phyloP scores from a whole-genome alignment of 192 early-diverging fungal genomes.

The Thoreauomyces humboldtii region DNA sequence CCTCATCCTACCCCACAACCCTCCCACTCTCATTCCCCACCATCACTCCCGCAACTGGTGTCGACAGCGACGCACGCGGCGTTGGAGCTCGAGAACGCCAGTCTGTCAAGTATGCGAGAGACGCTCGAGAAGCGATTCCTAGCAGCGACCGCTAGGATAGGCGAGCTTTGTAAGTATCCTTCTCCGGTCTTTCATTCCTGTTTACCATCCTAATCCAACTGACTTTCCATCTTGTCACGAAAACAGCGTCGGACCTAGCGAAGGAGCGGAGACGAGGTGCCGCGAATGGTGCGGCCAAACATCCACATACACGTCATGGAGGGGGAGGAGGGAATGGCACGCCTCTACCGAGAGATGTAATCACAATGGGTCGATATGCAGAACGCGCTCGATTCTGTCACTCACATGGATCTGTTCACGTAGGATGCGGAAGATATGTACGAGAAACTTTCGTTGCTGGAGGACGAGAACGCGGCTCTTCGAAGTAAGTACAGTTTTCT shows the following conservation, averaged over 20 bases:
- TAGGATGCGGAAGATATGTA: neutral
- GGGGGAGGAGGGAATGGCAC: too few relatives aligned
- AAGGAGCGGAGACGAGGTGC: neutral
- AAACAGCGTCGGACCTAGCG: neutral
- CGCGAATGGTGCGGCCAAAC: neutral
- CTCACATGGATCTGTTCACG: neutral
- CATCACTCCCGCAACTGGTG: neutral
- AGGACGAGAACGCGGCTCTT: constrained; percentile 6
- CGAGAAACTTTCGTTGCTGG: neutral
- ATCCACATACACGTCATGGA: neutral
- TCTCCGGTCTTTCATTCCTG: neutral
- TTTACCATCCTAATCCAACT: neutral
- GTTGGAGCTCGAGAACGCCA: neutral
- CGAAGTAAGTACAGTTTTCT: neutral
- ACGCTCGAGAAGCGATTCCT: neutral
- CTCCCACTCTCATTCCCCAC: too few relatives aligned
- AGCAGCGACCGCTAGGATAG: neutral
- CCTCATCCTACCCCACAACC: too few relatives aligned
- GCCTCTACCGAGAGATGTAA: neutral
- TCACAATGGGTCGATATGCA: neutral
- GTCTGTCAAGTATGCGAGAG: neutral
- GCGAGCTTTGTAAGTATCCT: neutral
- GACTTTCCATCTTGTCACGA: neutral
- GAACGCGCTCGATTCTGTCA: neutral
- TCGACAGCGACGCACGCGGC: neutral